Base-by-base conservation (phyloP, 805 yeast species). In the Kodamaea fukazawae region DNA sequence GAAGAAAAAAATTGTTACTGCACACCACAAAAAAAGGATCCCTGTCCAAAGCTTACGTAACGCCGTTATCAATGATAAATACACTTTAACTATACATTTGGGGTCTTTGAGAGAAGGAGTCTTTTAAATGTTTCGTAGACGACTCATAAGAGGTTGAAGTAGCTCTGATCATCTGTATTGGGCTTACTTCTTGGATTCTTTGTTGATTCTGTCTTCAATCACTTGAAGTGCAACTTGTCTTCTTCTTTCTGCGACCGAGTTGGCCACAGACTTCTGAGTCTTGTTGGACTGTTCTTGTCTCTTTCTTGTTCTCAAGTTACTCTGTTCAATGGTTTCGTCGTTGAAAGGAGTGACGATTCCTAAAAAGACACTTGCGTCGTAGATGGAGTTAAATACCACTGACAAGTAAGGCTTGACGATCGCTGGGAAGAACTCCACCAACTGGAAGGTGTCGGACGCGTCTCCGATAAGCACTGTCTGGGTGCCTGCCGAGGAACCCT, bases 381-480 rank as follows among this genome's bases (percentile, higher is more conserved):
- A 67, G 9, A 59, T 26, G 12, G 51, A 48, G 37, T 66, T 57
- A 44, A 81, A 80, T 0, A 80, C 50, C 1, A 79, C 77, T 25
- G 68, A 65, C 34, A 87, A 57, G 17, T 73, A 46, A 2, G 78
- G 75, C 40, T 78, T 77, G 2, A 75, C 26, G 1, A 75, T 56
- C 34, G 71, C 78, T 1, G 97, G 97, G 78, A 90, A 90, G 58
- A 90, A 87, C 51, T 83, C 83, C 23, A 82, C 81, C 46, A 90
- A 71, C 40, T 86, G 80, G 67, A 90, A 90, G 1, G 91, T 84
- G 49, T 90, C 96, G 0, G 93, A 81, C 0, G 96, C 95, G 59
- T 89, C 96, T 28, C 97, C 96, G 18, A 75, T 60, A 8, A 81
- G 63, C 16, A 70, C 56, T 14, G 55, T 38, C 26, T 55, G 49